Base-by-base conservation (phyloP, 768 basidiomycete genomes). In the Termitomyces sp. region DNA sequence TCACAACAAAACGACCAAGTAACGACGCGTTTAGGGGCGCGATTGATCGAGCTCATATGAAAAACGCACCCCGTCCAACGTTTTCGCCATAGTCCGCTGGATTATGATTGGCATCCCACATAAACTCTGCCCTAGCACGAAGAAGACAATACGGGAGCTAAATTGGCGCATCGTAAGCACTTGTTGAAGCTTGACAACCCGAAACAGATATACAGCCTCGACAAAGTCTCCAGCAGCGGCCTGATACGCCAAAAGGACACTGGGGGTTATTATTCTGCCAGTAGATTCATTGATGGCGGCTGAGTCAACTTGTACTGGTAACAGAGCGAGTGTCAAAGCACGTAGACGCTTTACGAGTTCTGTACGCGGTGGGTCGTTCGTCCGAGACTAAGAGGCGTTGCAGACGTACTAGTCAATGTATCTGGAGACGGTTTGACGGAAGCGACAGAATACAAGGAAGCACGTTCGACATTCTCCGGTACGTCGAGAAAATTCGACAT, bases 31-130 rank as follows among this genome's bases (percentile, higher is more conserved):
- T 45, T 23, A 43, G 14, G 41, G 35, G 32, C 39, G 50, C 53
- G 51, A 51, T n/a, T 28, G 10, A 48, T 28, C 25, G 28, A 44
- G 44, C 28, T 48, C 28, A 30, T 34, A 54, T 19, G 34, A 17
- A 27, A 35, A 47, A 56, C 76, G 48, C 72, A 84, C 91, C 92
- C 71, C 94, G 79, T 61, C 88, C 84, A 17, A 81, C 63, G 62
- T 94, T 94, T 72, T 97, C 94, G 44, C 84, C 91, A 66, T 88
- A 91, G 67, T 96, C 89, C 3, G 93, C 88, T 30, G 90, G 83
- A 68, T 93, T 84, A 48, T 82, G 77, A 61, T 87, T 84, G 5
- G 91, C 91, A 67, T 95, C 92, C 71, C 79, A 82, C 70, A 90
- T 79, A 61, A 95, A 97, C 56, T 88, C 83, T 23, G 84, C 85